Base-by-base conservation (phyloP, 306 rosid genomes). In the Benincasa hispida region DNA sequence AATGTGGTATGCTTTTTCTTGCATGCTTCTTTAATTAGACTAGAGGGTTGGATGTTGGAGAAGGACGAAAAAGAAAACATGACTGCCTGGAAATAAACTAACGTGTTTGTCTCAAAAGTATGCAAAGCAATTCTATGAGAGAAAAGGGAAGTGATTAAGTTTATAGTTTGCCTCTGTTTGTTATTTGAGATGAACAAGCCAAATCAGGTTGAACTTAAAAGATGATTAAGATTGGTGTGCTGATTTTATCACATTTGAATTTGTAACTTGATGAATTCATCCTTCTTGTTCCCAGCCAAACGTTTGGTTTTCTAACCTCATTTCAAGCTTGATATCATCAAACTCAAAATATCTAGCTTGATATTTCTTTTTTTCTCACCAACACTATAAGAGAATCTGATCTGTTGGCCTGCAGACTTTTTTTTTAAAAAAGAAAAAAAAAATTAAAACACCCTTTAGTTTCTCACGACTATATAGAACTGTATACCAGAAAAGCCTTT, bases 1-100 rank as follows among this genome's bases (percentile, higher is more conserved):
- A 82, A 81, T 74, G 76, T 90, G 95, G 98, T 94, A 90, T 81
- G 41, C 83, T 84, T 80, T 45, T 81, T 77, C 50, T 66, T 22
- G 48, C 42, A 17, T 28, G 39, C 76, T 47, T 72, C 58, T 48
- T 72, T 72, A 27, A 27, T 72, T 72, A 72, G 35, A 45, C 34
- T 24, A 11, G 30, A 55, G 74, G 50, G 74, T 65, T 65, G 50
- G 48, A 65, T 28, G 30, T 65, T 37, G 51, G 72, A 65, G 51
- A 19, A 21, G 5, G 17, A 19, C 0, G 32, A 15, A 19, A 66
- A 66, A 35, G 41, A n/a, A 42, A 66, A 66, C 41, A 66, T 66
- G 30, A 66, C 30, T 21, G 13, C 2, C 8, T 35, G 30, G 19
- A 66, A 39, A 39, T 17, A 67, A 67, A 12, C 19, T 10, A 37